Percentiles rank a stretch among this genome's conserved stretches.
Conservation (phyloP, 805 yeast species). For the Hanseniaspora mollemarum region DNA sequence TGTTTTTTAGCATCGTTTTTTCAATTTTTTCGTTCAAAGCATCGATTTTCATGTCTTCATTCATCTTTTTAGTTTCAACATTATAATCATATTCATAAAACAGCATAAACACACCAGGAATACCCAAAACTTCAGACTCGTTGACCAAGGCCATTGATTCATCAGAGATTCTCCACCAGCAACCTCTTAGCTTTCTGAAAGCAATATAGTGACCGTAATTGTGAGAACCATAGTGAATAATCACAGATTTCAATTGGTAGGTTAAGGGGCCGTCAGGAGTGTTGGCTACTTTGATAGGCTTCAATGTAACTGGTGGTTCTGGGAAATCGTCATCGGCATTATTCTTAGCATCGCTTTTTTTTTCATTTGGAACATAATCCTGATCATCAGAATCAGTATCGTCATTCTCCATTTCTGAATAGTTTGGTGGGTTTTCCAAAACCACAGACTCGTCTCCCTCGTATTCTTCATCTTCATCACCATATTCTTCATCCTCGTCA, state of each 20-base stretch:
- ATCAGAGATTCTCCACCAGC: conserved; percentile 95
- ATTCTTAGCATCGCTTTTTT: conserved; percentile 15
- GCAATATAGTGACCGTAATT: conserved; percentile 96
- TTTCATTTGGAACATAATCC: conserved; percentile 13
- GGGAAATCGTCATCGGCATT: conserved; percentile 14
- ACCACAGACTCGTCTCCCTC: conserved; percentile 23
- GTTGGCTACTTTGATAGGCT: conserved; percentile 18
- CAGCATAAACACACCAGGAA: conserved; percentile 86
- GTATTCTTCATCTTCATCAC: conserved; percentile 28
- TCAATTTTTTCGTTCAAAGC: conserved; percentile 18
- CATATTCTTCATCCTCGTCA: conserved; percentile 16
- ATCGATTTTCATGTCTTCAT: conserved; percentile 23
- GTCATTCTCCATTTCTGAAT: conserved; percentile 8
- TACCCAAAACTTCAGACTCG: conserved; percentile 65
- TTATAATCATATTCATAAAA: conserved; percentile 59
- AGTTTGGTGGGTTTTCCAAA: conserved; percentile 14
- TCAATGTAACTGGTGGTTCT: conserved; percentile 17
- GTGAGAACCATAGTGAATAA: conserved; percentile 90
- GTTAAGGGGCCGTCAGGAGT: conserved; percentile 37
- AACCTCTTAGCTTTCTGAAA: conserved; percentile 65
- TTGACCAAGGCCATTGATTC: conserved; percentile 71
- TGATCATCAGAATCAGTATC: conserved; percentile 16
- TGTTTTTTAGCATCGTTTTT: conserved; percentile 14
- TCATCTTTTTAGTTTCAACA: conserved; percentile 26
- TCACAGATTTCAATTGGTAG: conserved; percentile 71